Conservation (phyloP, 768 basidiomycete genomes). For the Psilocybe cyanescens region DNA sequence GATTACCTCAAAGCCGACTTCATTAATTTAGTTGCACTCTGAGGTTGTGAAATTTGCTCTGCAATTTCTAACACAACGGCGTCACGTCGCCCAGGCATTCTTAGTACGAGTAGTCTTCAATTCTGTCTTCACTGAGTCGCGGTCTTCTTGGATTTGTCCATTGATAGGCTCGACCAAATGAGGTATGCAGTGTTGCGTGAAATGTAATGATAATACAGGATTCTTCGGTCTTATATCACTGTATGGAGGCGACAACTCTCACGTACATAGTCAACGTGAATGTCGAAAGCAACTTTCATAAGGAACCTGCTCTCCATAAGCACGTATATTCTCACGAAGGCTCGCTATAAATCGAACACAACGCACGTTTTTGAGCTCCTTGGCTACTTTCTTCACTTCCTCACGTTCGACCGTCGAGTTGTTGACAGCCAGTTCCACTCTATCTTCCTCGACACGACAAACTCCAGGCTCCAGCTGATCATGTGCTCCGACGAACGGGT, state of each 20-base stretch:
- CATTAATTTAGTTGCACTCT: too few species aligned
- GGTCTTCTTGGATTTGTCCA: too few species aligned
- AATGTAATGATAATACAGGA: neutral
- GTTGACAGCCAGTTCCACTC: slow-evolving; percentile 53
- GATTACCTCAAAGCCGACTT: neutral
- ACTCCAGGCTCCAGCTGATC: slow-evolving; percentile 43
- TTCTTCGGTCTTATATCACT: neutral
- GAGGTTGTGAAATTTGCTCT: too few species aligned
- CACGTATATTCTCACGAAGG: neutral
- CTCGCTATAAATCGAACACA: neutral
- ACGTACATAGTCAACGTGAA: neutral
- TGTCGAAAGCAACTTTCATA: too few species aligned
- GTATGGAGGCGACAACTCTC: neutral
- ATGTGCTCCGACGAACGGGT: slow-evolving; percentile 45
- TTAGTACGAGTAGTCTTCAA: too few species aligned
- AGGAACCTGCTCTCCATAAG: slow-evolving; percentile 30
- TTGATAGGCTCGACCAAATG: too few species aligned
- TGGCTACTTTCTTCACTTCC: slow-evolving; percentile 42
- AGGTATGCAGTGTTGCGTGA: neutral
- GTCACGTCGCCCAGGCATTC: too few species aligned
- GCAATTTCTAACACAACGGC: too few species aligned
- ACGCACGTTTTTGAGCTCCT: slow-evolving; percentile 52
- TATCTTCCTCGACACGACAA: slow-evolving; percentile 48
- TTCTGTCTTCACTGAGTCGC: too few species aligned
- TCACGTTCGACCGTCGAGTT: slow-evolving; percentile 35